phyloP scores from a whole-genome alignment of 2,329 filamentous ascomycete genomes.

The Ophioceras dolichostomum region DNA sequence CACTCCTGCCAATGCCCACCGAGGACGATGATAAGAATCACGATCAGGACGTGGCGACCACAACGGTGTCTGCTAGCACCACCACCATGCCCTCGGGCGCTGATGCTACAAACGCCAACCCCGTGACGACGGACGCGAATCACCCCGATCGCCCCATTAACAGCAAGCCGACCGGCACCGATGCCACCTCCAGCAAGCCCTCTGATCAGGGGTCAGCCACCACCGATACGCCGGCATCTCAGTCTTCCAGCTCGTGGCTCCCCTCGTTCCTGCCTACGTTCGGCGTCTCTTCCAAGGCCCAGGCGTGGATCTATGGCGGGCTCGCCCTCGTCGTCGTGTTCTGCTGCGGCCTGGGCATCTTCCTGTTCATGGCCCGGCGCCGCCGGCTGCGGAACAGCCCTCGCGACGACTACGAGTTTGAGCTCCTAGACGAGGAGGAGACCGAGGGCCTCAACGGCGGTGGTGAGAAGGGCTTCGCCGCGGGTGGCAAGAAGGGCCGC shows the following conservation, averaged over 20 bases:
- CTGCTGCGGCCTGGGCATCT: constrained; percentile 67
- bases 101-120: constrained; percentile 27
- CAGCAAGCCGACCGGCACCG: constrained; percentile 19
- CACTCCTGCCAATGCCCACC: constrained; percentile 66
- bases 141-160: constrained; percentile 49
- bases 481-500: constrained; percentile 27
- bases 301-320: constrained; percentile 88
- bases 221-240: constrained; percentile 20
- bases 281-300: constrained; percentile 73
- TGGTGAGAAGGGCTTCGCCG: constrained; percentile 29
- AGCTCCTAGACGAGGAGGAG: constrained; percentile 78
- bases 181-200: constrained; percentile 12
- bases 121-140: constrained; percentile 26
- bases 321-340: constrained; percentile 77
- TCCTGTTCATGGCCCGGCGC: constrained; percentile 68
- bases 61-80: constrained; percentile 46
- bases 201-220: constrained; percentile 14
- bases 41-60: constrained; percentile 52
- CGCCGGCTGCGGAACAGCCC: constrained; percentile 62
- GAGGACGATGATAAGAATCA: constrained; percentile 78
- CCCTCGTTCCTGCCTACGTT: constrained; percentile 86
- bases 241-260: constrained; percentile 48
- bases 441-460: constrained; percentile 38
- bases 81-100: constrained; percentile 42
- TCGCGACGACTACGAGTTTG: constrained; percentile 85